phyloP scores from a whole-genome alignment of 352 stramenopile species.

The Globisporangium megalacanthum region DNA sequence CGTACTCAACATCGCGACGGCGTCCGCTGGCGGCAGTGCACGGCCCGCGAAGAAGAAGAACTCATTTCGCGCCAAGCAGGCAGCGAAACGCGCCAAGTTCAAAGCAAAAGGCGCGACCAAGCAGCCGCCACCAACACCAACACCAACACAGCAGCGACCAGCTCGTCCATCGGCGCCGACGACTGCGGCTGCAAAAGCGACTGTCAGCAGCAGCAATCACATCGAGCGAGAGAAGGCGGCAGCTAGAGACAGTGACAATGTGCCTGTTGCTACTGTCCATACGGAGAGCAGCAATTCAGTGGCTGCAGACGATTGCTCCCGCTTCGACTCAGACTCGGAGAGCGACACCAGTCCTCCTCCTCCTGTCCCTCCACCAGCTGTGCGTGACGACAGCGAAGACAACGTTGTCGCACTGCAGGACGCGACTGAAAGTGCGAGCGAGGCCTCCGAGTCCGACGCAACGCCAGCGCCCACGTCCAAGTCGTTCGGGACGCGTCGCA shows the following conservation, averaged over 20 bases:
- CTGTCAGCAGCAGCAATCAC: background rate
- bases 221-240: background rate
- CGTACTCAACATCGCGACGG: constrained; percentile 77
- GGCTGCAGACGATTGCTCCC: constrained; percentile 4
- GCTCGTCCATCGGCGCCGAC: too few relatives aligned
- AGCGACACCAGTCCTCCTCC: constrained; percentile 11
- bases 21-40: constrained; percentile 12
- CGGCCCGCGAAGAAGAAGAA: constrained; percentile 62
- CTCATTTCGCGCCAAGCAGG: constrained; percentile 74
- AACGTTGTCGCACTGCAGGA: constrained; percentile 4
- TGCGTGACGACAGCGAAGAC: constrained; percentile 9
- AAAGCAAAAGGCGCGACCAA: constrained; percentile 1
- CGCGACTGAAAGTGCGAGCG: background rate
- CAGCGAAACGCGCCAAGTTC: constrained; percentile 28
- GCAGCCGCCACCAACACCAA: background rate
- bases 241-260: constrained; percentile 3
- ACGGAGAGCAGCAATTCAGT: constrained; percentile 12
- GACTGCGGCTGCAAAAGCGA: constrained; percentile 14
- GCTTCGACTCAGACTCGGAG: constrained; percentile 13
- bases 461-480: constrained; percentile 3
- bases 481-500: constrained; percentile 68
- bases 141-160: background rate
- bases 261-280: background rate
- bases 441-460: background rate
- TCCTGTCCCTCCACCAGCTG: constrained; percentile 1